These are phyloP conservation scores for Lachnellula subtilissima DNA, from an alignment of 2,329 filamentous ascomycete genomes.

Conservation along the genomic window DNA sequence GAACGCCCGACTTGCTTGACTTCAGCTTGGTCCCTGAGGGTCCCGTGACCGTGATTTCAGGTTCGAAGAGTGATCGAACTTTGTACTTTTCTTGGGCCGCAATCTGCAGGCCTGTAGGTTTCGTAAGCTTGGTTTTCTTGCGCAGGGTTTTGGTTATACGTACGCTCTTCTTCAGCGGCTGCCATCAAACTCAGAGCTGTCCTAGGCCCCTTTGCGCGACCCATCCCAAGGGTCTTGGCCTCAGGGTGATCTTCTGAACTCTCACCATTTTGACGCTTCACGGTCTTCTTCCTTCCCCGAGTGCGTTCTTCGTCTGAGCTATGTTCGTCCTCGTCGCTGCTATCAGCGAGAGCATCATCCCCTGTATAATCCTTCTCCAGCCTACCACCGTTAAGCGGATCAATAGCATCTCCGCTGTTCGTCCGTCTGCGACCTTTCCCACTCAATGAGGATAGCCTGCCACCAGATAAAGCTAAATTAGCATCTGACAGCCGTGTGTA, in stretches of 20 bases:
- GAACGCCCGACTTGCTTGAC: conserved; percentile 55
- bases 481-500: conserved; percentile 70
- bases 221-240: conserved; percentile 32
- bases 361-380: conserved; percentile 29
- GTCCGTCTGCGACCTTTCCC: conserved; percentile 22
- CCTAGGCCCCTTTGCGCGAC: conserved; percentile 35
- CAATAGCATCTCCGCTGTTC: conserved; percentile 17
- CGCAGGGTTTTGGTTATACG: conserved; percentile 32
- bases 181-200: conserved; percentile 60
- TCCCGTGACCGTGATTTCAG: conserved; percentile 59
- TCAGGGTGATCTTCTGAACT: conserved; percentile 31
- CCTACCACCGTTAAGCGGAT: conserved; percentile 13
- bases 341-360: conserved; percentile 26
- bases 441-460: conserved; percentile 49
- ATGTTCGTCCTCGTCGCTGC: conserved; percentile 33
- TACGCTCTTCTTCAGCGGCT: conserved; percentile 75
- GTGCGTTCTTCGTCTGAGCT: conserved; percentile 62
- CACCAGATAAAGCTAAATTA: conserved; percentile 58
- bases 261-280: conserved; percentile 27
- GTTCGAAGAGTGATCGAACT: conserved; percentile 42
- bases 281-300: conserved; percentile 52
- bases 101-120: conserved; percentile 18
- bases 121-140: conserved; percentile 5
- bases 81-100: conserved; percentile 24
- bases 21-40: conserved; percentile 58